Evolutionary conservation across 345 rosid species (phyloP), one percentile per base, ranked within the genome.

Genomic region (Laguncularia racemosa): DNA sequence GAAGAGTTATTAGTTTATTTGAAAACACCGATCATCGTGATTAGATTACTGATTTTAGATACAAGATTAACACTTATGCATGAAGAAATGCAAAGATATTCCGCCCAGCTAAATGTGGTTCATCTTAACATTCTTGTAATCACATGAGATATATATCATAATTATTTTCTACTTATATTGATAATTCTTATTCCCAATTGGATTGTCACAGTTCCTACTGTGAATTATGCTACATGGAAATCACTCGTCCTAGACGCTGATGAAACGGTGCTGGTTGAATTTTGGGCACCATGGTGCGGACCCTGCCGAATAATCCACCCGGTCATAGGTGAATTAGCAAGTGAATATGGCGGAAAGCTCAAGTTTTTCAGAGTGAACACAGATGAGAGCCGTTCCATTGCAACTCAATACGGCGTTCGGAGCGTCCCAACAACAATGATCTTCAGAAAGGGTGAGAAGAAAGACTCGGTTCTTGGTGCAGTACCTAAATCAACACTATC

Each of bases 251-350:
- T 81, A 53, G 67, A 76, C 20, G 80, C 84, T 40, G 81, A 78
- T 12, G 81, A 72, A 55, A 81, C 86, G n/a, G 84, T 84, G 52
- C 67, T 84, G 59, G 86, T 81, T 16, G 84, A 78, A 46, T 80
- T 83, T 59, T 74, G 79, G 82, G 89, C 89, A 46, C 80, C 86
- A 1, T 81, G 86, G 86, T 81, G 86, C 44, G 86, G 86, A 8
- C 86, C 86, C 2, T 84, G 86, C 78, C 76, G 78, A 46, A 73
- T 78, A 77, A 62, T 78, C 50, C 77, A 78, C 33, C 86, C 84
- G 0, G 77, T 78, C 15, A 72, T 84, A 38, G 80, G 70, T 15
- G 84, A 81, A 50, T 48, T 81, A 26, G 86, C 86, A 10, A 54
- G 65, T 9, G 74, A 76, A 53, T 81, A 78, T 53, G 60, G 75